These are phyloP conservation scores for Ustilago trichophora DNA, from an alignment of 1,284 basidiomycete species.

Conservation along the genomic window DNA sequence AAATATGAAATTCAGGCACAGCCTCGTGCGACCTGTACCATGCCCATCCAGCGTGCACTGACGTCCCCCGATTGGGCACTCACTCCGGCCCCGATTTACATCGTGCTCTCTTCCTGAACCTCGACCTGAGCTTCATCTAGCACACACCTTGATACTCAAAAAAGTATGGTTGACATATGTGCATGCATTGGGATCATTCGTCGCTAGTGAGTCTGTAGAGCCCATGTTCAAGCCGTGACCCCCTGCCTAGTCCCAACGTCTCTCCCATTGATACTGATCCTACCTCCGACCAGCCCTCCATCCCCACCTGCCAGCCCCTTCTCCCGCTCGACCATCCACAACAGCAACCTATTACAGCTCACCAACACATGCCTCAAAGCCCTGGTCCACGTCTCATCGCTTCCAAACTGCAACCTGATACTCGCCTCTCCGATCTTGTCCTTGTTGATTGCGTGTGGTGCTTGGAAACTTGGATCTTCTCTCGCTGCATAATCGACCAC, in stretches of 20 bases:
- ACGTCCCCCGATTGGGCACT: no score
- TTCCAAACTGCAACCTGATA: conserved; percentile 88
- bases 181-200: no score
- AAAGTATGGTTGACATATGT: no score
- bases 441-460: conserved; percentile 88
- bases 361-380: conserved; percentile 89
- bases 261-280: conserved; percentile 15
- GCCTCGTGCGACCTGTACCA: conserved; percentile 9
- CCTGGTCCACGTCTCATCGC: conserved; percentile 92
- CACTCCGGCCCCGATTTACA: no score
- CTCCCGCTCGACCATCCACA: conserved; percentile 39
- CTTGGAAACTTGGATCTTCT: conserved; percentile 75
- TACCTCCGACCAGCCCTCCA: not conserved
- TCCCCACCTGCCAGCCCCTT: not conserved
- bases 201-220: no score
- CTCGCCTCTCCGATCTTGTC: conserved; percentile 96
- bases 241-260: not conserved
- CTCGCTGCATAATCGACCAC: conserved; percentile 82
- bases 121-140: no score
- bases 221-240: no score
- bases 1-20: no score
- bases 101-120: no score
- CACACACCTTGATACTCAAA: no score
- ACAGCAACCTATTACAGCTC: conserved; percentile 68
- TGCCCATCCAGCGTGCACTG: no score